Evolutionary conservation across 257 asterid species (phyloP), one percentile per base, ranked within the genome.

Genomic region (Penstemon newberryi): DNA sequence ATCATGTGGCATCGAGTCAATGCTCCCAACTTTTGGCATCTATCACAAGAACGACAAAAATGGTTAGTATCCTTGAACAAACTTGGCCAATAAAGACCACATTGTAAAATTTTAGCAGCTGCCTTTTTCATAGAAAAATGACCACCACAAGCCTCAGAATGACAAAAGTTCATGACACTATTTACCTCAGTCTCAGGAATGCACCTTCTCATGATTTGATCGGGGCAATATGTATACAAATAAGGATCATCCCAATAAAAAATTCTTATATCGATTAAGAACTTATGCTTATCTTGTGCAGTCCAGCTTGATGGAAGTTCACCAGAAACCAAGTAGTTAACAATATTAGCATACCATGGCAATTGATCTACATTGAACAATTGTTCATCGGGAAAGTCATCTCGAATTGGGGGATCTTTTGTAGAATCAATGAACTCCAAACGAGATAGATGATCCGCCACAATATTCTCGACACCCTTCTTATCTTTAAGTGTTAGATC

Each of bases 331-430:
- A 43, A 42, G 19, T 41, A 61, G 11, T 61, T 61, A 3, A 61
- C 66, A n/a, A 61, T 61, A 19, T 61, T 12, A 4, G 66, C 66
- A 61, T 41, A 43, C 13, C 66, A 61, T 2, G 65, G 51, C 4
- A 39, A 1, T 4, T 11, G 5, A 15, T 6, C 6, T 4, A 60
- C 7, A 10, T 4, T 11, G 11, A 60, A n/a, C 4, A 60, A 12
- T 6, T 60, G 50, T n/a, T n/a, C 50, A 40, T 60, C 65, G 0
- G 7, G 65, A 15, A 60, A 40, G 2, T 33, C 1, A 0, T 60
- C 50, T 58, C 45, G 1, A 40, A 58, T 38, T 2, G 4, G 46
- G 10, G 44, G 47, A 37, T n/a, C 6, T 9, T 58, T 10, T 3
- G 18, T 5, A 4, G 45, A 57, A 57, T 10, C 15, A 57, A 6